phyloP scores from a whole-genome alignment of 106 monocot genomes.

The Dendrobium huoshanense region DNA sequence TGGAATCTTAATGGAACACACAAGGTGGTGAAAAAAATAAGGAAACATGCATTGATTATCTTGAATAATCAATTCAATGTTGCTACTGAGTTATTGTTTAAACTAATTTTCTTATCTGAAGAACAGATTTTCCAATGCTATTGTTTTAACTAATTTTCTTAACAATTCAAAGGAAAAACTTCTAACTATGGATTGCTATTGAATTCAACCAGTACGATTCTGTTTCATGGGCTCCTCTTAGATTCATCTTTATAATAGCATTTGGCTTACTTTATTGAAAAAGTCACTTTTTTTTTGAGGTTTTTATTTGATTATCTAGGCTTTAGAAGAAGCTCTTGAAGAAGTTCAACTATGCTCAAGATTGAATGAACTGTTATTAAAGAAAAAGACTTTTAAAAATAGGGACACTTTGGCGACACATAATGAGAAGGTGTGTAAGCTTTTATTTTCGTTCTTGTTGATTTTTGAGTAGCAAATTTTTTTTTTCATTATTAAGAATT shows the following conservation, averaged over 20 bases:
- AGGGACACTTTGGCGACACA: conserved; percentile 37
- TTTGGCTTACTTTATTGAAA: not conserved
- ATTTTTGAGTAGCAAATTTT: not conserved
- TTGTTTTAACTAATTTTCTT: not conserved
- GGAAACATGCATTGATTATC: not conserved
- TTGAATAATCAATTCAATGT: not conserved
- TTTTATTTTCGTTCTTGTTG: conserved; percentile 4
- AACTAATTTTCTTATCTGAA: not conserved
- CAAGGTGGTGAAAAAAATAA: not conserved
- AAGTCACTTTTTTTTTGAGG: not conserved
- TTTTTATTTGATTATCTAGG: conserved; percentile 20
- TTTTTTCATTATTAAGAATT: not conserved
- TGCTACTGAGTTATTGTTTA: not conserved
- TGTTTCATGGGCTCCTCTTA: not conserved
- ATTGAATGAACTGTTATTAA: conserved; percentile 39
- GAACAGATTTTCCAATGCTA: not conserved
- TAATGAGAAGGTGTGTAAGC: conserved; percentile 42
- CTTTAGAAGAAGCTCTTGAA: conserved; percentile 44
- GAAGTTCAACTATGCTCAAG: conserved; percentile 46
- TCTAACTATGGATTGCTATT: not conserved
- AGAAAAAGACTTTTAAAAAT: conserved; percentile 36
- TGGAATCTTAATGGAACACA: not conserved
- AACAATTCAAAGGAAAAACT: not conserved
- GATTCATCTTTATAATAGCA: not conserved
- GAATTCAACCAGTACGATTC: not conserved